Base-by-base conservation (phyloP, 345 rosid genomes). In the Euclidium syriacum region DNA sequence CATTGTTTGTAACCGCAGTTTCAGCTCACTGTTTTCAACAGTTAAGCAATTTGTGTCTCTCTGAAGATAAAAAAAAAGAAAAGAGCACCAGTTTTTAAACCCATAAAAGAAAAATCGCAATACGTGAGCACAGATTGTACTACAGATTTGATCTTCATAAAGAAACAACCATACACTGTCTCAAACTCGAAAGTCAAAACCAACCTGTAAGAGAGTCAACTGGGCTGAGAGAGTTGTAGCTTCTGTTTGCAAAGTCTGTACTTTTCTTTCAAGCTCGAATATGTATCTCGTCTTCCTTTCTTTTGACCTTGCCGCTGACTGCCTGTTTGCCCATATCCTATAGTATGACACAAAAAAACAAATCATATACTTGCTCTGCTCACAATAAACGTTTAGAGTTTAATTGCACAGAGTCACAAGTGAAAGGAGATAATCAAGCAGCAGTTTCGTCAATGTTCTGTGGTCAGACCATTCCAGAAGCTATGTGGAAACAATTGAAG, bases 261-360 rank as follows among this genome's bases (percentile, higher is more conserved):
- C 85, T 80, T 92, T 92, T 72, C 88, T 72, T 65, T 92, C 98
- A 34, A 92, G 95, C 78, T 92, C 98, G 35, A 85, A 83, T 62
- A 89, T 92, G 76, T 89, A 89, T 29, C 95, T 81, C 85, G 88
- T 86, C 79, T 92, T 92, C 77, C 96, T 81, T 78, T 92, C 96
- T 81, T 92, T 92, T 27, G 96, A 92, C 73, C 96, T 77, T 22
- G 96, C 98, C 9, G 98, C 98, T 2, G 98, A 91, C 73, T 91
- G 98, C 81, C 98, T 82, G 54, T 91, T 91, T 5, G 97, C 99
- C 96, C 96, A 87, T 41, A 94, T 87, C 86, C 99, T 94, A 64
- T 61, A 3, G 23, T 29, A 52, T 35, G 25, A 55, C 15, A 36
- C 52, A 53, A 44, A 33, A 44, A 33, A 24, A 52, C 27, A 43